A percentile compares a stretch with the other conserved stretches of the same genome.
phyloP scores from a whole-genome alignment of 305 asterid genomes.

The Caryopteris hybrid region DNA sequence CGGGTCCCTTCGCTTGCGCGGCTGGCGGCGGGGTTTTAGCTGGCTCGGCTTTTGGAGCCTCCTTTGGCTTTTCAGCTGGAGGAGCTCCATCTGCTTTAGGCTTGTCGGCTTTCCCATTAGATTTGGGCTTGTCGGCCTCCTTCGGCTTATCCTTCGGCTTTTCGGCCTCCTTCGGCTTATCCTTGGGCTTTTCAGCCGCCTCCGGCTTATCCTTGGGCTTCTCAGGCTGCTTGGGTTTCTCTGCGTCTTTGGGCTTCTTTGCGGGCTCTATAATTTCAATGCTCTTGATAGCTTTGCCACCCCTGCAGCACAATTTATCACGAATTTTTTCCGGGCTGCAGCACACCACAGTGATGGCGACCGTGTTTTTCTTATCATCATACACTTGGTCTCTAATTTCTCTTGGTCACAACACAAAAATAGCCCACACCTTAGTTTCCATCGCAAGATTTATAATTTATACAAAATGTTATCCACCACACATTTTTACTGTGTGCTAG shows the following conservation, averaged over 20 bases:
- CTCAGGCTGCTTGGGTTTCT: conserved; percentile 22
- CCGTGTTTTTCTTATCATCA: conserved; percentile 42
- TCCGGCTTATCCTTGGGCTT: conserved; percentile 6
- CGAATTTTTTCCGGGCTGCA: conserved; percentile 61
- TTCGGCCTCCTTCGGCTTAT: conserved; percentile 23
- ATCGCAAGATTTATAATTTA: no score
- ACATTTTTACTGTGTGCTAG: not conserved
- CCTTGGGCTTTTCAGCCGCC: conserved; percentile 29
- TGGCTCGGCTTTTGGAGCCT: conserved; percentile 21
- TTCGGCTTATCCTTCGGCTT: conserved; percentile 26
- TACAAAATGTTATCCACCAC: no score
- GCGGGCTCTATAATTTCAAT: conserved; percentile 34
- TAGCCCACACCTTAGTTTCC: not conserved
- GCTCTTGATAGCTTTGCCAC: conserved; percentile 45
- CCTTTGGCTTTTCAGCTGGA: conserved; percentile 23
- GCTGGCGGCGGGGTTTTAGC: conserved; percentile 14
- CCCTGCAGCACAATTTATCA: conserved; percentile 45
- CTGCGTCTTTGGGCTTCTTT: conserved; percentile 17
- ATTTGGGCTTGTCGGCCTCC: conserved; percentile 20
- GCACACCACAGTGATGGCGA: conserved; percentile 48
- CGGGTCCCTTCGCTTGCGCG: conserved; percentile 19
- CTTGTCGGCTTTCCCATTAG: conserved; percentile 13
- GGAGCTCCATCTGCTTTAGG: conserved; percentile 5
- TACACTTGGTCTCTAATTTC: conserved; percentile 56
- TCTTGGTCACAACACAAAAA: conserved; percentile 15